Percentiles rank a stretch among this genome's conserved stretches.
phyloP scores from a whole-genome alignment of 331 rosid genomes.

The Malus hybrid region DNA sequence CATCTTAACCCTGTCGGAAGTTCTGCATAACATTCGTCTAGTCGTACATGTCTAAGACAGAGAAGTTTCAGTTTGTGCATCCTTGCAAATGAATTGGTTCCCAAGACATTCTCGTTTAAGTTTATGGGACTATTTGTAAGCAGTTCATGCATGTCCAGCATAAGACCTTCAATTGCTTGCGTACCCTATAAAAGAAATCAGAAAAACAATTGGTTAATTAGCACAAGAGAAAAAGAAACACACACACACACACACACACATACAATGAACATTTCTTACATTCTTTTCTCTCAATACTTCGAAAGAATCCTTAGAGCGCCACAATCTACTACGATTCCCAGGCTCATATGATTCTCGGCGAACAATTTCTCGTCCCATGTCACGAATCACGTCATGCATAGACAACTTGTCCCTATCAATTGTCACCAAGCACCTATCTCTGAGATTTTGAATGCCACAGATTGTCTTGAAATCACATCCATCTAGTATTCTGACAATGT shows the following conservation, averaged over 20 bases:
- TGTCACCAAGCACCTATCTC: not conserved
- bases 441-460: not conserved
- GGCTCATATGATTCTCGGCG: not conserved
- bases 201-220: not conserved
- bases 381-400: constrained; percentile 10
- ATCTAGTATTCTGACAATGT: not conserved
- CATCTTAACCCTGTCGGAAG: not conserved
- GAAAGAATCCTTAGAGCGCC: not conserved
- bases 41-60: not conserved
- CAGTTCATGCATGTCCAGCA: too few relatives aligned
- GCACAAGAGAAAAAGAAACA: too few relatives aligned
- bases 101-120: too few relatives aligned
- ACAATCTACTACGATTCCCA: not conserved
- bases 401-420: not conserved
- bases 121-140: too few relatives aligned
- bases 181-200: not conserved
- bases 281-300: not conserved
- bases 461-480: not conserved
- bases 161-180: not conserved
- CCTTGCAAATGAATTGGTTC: not conserved
- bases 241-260: not conserved
- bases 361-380: constrained; percentile 2
- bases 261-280: not conserved
- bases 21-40: not conserved
- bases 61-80: not conserved